These are phyloP conservation scores for Stygiomarasmius scandens DNA, from an alignment of 1,284 basidiomycete species.

Conservation along the genomic window DNA sequence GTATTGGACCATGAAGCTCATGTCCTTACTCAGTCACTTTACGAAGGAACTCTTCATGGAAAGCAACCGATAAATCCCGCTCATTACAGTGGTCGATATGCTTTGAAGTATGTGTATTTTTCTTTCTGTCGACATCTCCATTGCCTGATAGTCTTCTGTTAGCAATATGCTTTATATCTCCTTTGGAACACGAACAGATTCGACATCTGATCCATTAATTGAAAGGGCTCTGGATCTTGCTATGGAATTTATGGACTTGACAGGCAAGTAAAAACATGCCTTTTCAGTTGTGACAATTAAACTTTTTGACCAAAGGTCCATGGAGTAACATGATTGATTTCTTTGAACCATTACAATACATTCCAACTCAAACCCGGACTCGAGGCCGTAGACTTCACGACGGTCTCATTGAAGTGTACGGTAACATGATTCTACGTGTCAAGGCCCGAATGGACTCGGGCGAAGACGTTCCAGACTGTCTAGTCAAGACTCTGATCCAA, in stretches of 20 bases:
- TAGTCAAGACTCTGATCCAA: constrained; percentile 40
- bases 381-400: constrained; percentile 37
- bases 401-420: constrained; percentile 36
- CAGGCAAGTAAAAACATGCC: constrained; percentile 12
- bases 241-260: constrained; percentile 41
- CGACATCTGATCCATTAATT: constrained; percentile 35
- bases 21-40: constrained; percentile 36
- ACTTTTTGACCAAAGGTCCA: constrained; percentile 31
- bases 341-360: constrained; percentile 36
- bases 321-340: constrained; percentile 45
- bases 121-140: background rate
- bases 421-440: constrained; percentile 30
- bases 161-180: constrained; percentile 41
- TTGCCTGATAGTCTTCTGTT: background rate
- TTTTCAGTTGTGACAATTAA: constrained; percentile 9
- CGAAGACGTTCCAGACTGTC: constrained; percentile 34
- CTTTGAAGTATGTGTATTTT: constrained; percentile 30
- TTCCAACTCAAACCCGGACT: constrained; percentile 34
- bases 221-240: constrained; percentile 31
- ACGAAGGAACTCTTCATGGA: constrained; percentile 32
- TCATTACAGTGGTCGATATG: constrained; percentile 34
- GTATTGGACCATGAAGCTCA: constrained; percentile 40
- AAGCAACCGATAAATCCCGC: constrained; percentile 38
- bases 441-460: constrained; percentile 30
- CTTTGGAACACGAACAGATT: constrained; percentile 37